These are phyloP conservation scores for Hamigera avellanea DNA, from an alignment of 495 filamentous ascomycete genomes.

Conservation along the genomic window DNA sequence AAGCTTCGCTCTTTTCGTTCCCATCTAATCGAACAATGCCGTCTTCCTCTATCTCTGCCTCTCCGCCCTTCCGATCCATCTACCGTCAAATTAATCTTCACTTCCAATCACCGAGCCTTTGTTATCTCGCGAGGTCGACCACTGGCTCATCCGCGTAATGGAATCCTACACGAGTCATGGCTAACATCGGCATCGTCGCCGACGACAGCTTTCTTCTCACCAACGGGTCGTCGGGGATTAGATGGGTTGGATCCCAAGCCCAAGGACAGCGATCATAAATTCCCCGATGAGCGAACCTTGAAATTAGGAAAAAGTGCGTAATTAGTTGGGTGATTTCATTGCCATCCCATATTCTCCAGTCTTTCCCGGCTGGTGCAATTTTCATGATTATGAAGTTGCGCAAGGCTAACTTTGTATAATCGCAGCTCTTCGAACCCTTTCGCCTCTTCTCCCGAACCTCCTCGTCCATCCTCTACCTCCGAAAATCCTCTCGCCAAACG, in stretches of 20 bases:
- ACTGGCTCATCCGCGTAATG: constrained; percentile 22
- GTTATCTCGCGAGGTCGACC: constrained; percentile 14
- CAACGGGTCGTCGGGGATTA: constrained; percentile 6
- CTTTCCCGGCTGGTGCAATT: not conserved
- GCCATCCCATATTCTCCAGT: not conserved
- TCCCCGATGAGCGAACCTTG: constrained; percentile 66
- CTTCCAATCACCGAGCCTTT: constrained; percentile 11
- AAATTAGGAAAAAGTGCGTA: constrained; percentile 81
- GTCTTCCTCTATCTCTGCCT: not conserved
- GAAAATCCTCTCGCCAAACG: constrained; percentile 77
- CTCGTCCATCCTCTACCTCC: constrained; percentile 72
- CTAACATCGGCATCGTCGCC: constrained; percentile 11
- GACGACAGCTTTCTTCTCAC: constrained; percentile 15
- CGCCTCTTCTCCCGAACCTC: constrained; percentile 75
- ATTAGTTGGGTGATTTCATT: not conserved
- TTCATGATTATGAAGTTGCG: not conserved
- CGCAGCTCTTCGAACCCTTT: constrained; percentile 72
- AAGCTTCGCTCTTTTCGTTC: not conserved
- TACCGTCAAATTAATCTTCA: not conserved
- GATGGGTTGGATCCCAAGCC: constrained; percentile 7
- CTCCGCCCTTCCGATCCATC: no score
- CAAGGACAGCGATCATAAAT: constrained; percentile 24
- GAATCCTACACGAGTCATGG: constrained; percentile 19
- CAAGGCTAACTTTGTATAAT: no score
- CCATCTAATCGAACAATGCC: constrained; percentile 1